Conservation (phyloP, 2,329 filamentous ascomycete genomes). For the Pseudocercospora musae region DNA sequence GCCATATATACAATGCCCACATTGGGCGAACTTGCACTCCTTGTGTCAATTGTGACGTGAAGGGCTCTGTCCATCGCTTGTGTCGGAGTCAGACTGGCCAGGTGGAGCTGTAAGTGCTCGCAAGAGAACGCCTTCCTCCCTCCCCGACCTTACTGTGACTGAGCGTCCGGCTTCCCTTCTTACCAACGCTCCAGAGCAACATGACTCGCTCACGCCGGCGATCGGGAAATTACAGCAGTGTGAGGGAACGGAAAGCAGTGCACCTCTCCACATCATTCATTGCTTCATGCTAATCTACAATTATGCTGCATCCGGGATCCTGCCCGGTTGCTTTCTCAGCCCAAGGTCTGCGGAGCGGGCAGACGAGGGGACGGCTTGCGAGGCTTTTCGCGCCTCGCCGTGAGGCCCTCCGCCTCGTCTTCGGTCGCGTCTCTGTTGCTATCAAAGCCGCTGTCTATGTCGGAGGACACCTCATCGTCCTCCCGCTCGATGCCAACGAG, state of each 20-base stretch:
- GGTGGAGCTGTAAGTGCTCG: neutral
- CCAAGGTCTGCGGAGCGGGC: neutral
- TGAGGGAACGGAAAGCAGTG: neutral
- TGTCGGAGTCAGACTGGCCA: neutral
- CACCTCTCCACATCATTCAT: neutral
- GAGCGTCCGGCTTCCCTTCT: neutral
- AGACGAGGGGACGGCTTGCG: conserved; percentile 1
- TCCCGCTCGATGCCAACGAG: conserved; percentile 15
- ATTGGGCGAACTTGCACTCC: no score
- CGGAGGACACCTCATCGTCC: conserved; percentile 18
- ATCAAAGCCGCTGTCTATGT: conserved; percentile 23
- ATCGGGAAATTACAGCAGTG: no score
- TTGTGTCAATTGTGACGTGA: neutral
- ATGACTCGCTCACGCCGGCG: no score
- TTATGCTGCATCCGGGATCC: neutral
- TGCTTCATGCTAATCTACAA: neutral
- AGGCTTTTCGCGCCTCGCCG: conserved; percentile 8
- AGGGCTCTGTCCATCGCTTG: neutral
- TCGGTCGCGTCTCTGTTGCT: conserved; percentile 22
- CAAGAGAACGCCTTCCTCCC: no score
- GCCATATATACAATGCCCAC: no score
- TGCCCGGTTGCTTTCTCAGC: neutral
- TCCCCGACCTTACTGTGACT: no score
- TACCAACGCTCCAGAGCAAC: neutral
- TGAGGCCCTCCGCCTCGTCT: conserved; percentile 16